Conservation (phyloP, 768 basidiomycete species). For the Tephrocybe rancida region DNA sequence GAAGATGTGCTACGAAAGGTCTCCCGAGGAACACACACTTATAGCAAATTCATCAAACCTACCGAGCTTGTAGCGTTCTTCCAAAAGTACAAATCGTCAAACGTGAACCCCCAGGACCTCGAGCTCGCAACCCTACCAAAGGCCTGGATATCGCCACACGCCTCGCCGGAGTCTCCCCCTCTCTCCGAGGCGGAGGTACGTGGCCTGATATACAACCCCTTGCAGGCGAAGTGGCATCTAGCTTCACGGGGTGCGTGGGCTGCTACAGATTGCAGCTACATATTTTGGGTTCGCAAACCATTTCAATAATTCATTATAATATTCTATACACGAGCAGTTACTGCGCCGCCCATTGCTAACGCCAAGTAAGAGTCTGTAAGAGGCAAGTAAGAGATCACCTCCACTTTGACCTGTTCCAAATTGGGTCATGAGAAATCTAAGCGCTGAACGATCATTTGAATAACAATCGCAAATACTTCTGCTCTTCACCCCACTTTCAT, state of each 20-base stretch:
- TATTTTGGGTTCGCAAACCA: constrained; percentile 89
- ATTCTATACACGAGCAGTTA: not conserved
- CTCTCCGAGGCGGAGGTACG: constrained; percentile 78
- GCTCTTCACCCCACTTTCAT: not conserved
- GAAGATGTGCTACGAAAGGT: constrained; percentile 84
- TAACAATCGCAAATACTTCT: constrained; percentile 6
- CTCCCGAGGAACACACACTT: constrained; percentile 86
- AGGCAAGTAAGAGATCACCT: too few relatives aligned
- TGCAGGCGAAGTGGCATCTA: constrained; percentile 70
- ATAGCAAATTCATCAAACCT: constrained; percentile 88
- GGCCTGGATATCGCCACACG: constrained; percentile 64
- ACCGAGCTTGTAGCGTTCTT: constrained; percentile 86
- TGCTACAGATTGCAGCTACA: constrained; percentile 69
- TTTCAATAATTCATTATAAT: constrained; percentile 2
- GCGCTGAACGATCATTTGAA: not conserved
- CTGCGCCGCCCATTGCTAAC: too few relatives aligned
- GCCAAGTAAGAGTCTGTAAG: too few relatives aligned
- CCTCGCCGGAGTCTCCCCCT: constrained; percentile 47
- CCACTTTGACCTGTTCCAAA: too few relatives aligned
- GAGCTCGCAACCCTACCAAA: constrained; percentile 19
- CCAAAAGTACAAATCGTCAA: constrained; percentile 48
- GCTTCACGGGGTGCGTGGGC: constrained; percentile 59
- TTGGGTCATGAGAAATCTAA: not conserved
- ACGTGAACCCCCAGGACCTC: constrained; percentile 3
- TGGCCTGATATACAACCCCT: constrained; percentile 76